Evolutionary conservation across 768 basidiomycete species (phyloP).

Genomic region (Nidularia sp.): DNA sequence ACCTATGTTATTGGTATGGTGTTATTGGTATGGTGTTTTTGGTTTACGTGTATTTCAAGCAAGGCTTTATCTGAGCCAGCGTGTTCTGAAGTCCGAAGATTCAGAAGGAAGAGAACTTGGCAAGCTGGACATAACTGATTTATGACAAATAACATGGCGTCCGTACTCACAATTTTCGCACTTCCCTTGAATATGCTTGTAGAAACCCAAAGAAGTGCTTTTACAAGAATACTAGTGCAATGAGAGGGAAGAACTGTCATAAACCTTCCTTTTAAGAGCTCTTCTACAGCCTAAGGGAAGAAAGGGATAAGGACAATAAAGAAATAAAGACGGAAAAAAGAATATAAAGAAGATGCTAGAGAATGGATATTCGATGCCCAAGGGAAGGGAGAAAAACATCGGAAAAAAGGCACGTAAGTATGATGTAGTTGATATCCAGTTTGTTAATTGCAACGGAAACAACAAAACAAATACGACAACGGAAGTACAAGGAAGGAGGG

Average conservation of each 20-base stretch:
- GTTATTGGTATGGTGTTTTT: too few species aligned
- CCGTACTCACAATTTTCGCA: too few species aligned
- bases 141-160: too few species aligned
- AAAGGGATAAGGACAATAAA: slow-evolving; percentile 15
- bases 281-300: slow-evolving; percentile 7
- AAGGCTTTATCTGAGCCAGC: too few species aligned
- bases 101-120: too few species aligned
- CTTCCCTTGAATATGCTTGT: too few species aligned
- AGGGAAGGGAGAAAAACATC: neutral
- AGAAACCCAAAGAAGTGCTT: too few species aligned
- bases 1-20: too few species aligned
- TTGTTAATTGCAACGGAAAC: neutral
- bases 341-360: slow-evolving; percentile 3
- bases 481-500: slow-evolving; percentile 1
- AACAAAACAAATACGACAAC: slow-evolving; percentile 5
- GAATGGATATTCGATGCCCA: slow-evolving; percentile 7
- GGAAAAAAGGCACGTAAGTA: neutral
- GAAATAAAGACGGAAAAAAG: slow-evolving; percentile 2
- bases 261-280: neutral
- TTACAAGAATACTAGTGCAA: too few species aligned
- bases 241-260: neutral
- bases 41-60: too few species aligned
- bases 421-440: neutral
- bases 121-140: too few species aligned
- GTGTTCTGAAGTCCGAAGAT: too few species aligned